Conservation (phyloP, 2,329 filamentous ascomycete genomes). For the Pseudocercospora fuligena region DNA sequence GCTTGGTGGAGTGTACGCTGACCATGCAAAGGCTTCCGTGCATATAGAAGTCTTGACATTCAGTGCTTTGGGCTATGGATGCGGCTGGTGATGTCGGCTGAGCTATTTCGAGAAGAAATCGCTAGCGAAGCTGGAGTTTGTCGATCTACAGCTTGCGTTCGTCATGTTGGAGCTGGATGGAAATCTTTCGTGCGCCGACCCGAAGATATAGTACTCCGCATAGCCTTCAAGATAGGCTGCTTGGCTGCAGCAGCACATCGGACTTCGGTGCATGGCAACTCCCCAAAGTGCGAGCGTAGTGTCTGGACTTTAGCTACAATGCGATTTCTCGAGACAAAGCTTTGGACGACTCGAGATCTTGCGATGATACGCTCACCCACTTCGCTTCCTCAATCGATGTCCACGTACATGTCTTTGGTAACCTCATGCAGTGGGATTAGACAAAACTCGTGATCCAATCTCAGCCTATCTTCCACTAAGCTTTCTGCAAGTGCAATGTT, state of each 20-base stretch:
- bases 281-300: neutral
- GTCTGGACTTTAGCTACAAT: too few relatives aligned
- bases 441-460: constrained; percentile 21
- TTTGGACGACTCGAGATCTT: neutral
- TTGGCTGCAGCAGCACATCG: neutral
- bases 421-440: constrained; percentile 26
- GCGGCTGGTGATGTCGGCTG: too few relatives aligned
- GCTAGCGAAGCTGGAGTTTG: neutral
- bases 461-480: constrained; percentile 24
- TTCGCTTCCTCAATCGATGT: constrained; percentile 17
- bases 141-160: neutral
- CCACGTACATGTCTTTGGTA: constrained; percentile 27
- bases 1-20: neutral
- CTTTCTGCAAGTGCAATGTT: constrained; percentile 30
- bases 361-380: too few relatives aligned
- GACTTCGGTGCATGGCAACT: neutral
- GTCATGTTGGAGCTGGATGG: neutral
- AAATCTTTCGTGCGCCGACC: neutral
- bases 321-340: neutral
- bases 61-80: neutral
- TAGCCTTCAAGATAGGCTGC: neutral
- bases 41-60: neutral
- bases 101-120: too few relatives aligned
- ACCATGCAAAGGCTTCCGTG: neutral
- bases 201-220: neutral